Conservation (phyloP, 2,329 filamentous ascomycete genomes). For the Aspergillus sp. region DNA sequence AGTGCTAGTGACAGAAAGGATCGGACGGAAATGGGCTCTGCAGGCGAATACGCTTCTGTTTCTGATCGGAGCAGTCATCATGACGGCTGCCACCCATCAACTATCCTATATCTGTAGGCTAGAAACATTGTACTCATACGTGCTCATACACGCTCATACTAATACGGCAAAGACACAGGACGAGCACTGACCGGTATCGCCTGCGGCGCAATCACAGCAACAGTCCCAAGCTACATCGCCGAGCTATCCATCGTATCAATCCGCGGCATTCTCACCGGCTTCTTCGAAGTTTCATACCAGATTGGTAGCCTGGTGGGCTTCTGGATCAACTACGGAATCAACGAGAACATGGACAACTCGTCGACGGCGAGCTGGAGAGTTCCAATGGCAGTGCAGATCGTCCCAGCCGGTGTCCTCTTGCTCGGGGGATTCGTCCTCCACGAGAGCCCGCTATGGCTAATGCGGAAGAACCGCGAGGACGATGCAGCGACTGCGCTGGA, state of each 20-base stretch:
- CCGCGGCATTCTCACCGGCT: conserved; percentile 34
- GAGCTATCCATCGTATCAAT: conserved; percentile 34
- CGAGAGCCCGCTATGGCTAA: conserved; percentile 35
- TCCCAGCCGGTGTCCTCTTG: conserved; percentile 32
- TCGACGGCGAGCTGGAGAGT: conserved; percentile 19
- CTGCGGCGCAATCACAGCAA: conserved; percentile 31
- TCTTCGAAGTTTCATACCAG: conserved; percentile 34
- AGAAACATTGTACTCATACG: no score
- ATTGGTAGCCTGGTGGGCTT: conserved; percentile 35
- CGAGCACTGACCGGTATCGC: conserved; percentile 35
- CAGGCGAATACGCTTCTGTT: conserved; percentile 48
- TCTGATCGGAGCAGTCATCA: conserved; percentile 47
- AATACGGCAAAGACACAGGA: conserved; percentile 28
- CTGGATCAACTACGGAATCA: conserved; percentile 38
- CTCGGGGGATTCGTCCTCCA: conserved; percentile 28
- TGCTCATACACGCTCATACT: no score
- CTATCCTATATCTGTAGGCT: conserved; percentile 23
- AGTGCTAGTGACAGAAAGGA: conserved; percentile 42
- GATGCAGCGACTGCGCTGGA: conserved; percentile 10
- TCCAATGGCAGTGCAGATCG: conserved; percentile 22
- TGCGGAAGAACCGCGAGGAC: conserved; percentile 13
- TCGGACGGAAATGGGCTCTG: conserved; percentile 54
- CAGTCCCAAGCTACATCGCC: conserved; percentile 36
- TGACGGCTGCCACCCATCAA: conserved; percentile 43
- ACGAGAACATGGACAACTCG: conserved; percentile 24